A percentile compares a stretch with the other conserved stretches of the same genome.
Conservation (phyloP, 768 basidiomycete species). For the Hebeloma cylindrosporum region DNA sequence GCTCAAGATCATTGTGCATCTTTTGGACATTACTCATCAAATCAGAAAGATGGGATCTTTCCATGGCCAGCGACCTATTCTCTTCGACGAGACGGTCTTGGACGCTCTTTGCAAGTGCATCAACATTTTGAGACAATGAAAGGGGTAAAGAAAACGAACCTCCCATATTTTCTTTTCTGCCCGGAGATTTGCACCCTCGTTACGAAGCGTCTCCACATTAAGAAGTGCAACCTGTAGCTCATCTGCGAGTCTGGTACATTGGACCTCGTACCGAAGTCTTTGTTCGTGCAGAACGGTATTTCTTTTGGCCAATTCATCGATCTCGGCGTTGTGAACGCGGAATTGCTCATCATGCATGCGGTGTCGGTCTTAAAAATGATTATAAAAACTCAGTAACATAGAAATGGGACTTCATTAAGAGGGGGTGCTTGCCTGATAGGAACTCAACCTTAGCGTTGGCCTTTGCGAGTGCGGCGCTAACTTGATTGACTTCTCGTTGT, state of each 20-base stretch:
- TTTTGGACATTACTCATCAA: conserved; percentile 87
- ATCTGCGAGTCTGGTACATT: conserved; percentile 66
- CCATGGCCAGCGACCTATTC: conserved; percentile 75
- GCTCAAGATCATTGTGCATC: conserved; percentile 87
- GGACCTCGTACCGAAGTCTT: conserved; percentile 72
- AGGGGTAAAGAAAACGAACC: conserved; percentile 44
- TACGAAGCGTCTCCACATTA: conserved; percentile 73
- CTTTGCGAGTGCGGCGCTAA: conserved; percentile 72
- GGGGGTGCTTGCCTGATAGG: conserved; percentile 72
- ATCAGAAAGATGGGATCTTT: conserved; percentile 83
- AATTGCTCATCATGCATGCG: conserved; percentile 72
- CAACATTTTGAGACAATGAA: background rate
- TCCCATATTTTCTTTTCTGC: conserved; percentile 96
- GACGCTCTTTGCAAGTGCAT: conserved; percentile 51
- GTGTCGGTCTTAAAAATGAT: conserved; percentile 56
- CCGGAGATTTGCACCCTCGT: conserved; percentile 83
- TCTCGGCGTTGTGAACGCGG: conserved; percentile 57
- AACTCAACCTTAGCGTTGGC: conserved; percentile 81
- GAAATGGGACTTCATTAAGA: conserved; percentile 2
- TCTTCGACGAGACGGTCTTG: conserved; percentile 83
- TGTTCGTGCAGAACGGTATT: conserved; percentile 75
- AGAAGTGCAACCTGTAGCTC: conserved; percentile 60
- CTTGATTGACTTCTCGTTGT: conserved; percentile 66
- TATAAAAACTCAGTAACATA: conserved; percentile 4
- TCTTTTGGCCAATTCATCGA: conserved; percentile 65